Conservation (phyloP, 2,329 filamentous ascomycete genomes). For the Trichophyton simii region DNA sequence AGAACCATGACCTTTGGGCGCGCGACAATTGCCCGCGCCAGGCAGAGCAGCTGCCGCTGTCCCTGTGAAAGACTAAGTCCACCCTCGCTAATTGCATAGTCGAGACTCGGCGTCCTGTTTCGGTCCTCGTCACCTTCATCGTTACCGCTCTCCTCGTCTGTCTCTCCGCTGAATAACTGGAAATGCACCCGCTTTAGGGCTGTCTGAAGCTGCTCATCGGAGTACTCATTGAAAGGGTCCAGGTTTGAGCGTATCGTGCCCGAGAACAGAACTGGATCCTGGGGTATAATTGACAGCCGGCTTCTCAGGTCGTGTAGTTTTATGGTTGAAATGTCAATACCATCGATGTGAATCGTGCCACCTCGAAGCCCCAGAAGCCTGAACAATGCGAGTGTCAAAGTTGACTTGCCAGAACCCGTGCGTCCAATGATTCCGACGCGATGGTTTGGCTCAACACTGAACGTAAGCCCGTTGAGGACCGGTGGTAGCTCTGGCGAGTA, state of each 20-base stretch:
- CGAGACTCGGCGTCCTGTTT: background rate
- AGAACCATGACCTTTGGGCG: constrained; percentile 51
- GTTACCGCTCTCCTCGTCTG: background rate
- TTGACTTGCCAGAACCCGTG: constrained; percentile 90
- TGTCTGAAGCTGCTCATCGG: constrained; percentile 94
- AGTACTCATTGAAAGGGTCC: constrained; percentile 84
- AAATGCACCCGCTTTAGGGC: constrained; percentile 41
- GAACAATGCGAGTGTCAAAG: constrained; percentile 85
- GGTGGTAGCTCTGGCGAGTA: constrained; percentile 83
- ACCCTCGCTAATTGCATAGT: constrained; percentile 22
- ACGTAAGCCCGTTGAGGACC: constrained; percentile 81
- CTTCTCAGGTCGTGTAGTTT: constrained; percentile 77
- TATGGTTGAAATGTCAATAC: constrained; percentile 75
- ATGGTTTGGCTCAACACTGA: constrained; percentile 73
- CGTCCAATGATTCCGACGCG: constrained; percentile 93
- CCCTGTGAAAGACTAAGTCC: constrained; percentile 53
- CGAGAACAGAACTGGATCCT: constrained; percentile 91
- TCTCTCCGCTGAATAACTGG: background rate
- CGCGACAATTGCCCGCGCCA: constrained; percentile 50
- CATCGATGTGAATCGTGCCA: constrained; percentile 50
- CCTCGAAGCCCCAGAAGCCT: constrained; percentile 78
- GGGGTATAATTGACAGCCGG: constrained; percentile 87
- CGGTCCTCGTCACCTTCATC: background rate
- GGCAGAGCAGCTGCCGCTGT: constrained; percentile 52
- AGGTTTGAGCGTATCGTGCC: constrained; percentile 87